Base-by-base conservation (phyloP, 2,329 filamentous ascomycete species). In the Colletotrichum eremochloae region DNA sequence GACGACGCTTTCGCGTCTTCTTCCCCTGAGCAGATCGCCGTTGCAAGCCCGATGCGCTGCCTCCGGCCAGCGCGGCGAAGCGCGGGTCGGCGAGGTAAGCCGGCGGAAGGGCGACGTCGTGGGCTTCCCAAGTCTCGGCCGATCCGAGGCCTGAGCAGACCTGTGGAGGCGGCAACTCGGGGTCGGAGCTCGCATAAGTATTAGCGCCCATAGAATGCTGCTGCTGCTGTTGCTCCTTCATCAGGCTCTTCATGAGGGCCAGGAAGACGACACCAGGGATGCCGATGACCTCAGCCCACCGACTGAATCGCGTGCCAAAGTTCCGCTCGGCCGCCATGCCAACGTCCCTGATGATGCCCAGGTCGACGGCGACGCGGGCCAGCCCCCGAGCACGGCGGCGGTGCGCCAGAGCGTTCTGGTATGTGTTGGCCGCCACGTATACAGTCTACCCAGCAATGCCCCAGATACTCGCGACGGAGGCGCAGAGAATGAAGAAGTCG, bases 401-500 rank as follows among this genome's bases (percentile, higher is more conserved):
- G n/a, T 63, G 15, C 9, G 74, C 74, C 12, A 79, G 72, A 4
- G 75, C 70, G 62, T 81, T 79, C 36, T 79, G 73, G 73, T 76
- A 80, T 20, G 75, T 74, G 65, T 81, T 80, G 31, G 74, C 79
- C 1, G 78, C 80, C 11, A 76, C 72, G 68, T 83, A 83, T 67
- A 82, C 82, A 57, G 76, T 76, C 64, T 84, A 82, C 0, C 77
- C 77, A 2, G 76, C 67, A 18, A 77, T 73, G 14, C 80, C 82
- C 18, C 78, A 66, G 8, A 81, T 71, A n/a, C 75, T 77, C 9
- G 77, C 76, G 18, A 80, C 71, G 20, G 79, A 82, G 8, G 77
- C 79, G 44, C 79, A 75, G 50, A 81, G 68, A 46, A 82, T 76
- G 73, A 82, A 85, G 75, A 82, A 83, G 68, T 83, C 81, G 1